A percentile compares a stretch with the other conserved stretches of the same genome.
phyloP scores from a whole-genome alignment of 2,329 filamentous ascomycete species.

The Neodidymelliopsis sp. region DNA sequence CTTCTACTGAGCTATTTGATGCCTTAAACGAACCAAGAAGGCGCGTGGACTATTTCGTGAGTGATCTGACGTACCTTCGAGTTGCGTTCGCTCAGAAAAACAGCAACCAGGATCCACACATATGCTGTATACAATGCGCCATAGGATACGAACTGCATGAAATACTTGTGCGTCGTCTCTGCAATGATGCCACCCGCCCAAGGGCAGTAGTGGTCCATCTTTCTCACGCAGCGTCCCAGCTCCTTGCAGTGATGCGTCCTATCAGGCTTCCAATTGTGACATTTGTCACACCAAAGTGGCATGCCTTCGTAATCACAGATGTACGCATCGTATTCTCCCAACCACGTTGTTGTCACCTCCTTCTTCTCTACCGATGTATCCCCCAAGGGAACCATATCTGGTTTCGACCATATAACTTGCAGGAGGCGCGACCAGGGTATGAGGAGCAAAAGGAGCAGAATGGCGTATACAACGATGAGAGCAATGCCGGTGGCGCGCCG shows the following conservation, averaged over 20 bases:
- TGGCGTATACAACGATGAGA: slow-evolving; percentile 75
- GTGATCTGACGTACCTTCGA: slow-evolving; percentile 51
- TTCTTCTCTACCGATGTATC: slow-evolving; percentile 37
- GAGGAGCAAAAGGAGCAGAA: slow-evolving; percentile 73
- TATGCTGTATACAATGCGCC: slow-evolving; percentile 72
- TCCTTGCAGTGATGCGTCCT: slow-evolving; percentile 87
- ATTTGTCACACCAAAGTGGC: slow-evolving; percentile 87
- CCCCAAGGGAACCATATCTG: slow-evolving; percentile 75
- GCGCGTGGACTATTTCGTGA: not conserved
- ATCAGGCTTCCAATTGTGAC: slow-evolving; percentile 87
- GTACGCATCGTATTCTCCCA: slow-evolving; percentile 85
- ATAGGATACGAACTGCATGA: slow-evolving; percentile 85
- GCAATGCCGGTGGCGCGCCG: slow-evolving; percentile 68
- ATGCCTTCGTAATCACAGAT: slow-evolving; percentile 79
- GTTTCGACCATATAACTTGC: slow-evolving; percentile 70
- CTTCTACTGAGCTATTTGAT: not conserved
- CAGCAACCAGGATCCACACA: slow-evolving; percentile 68
- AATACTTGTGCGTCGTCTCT: slow-evolving; percentile 89
- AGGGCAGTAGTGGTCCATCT: slow-evolving; percentile 96
- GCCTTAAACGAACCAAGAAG: too few species aligned
- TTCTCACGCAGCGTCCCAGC: slow-evolving; percentile 78
- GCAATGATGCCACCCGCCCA: slow-evolving; percentile 94
- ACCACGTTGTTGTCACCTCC: slow-evolving; percentile 51
- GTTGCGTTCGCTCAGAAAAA: slow-evolving; percentile 66
- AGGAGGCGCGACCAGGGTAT: slow-evolving; percentile 75